Base-by-base conservation (phyloP, 2,329 filamentous ascomycete species). In the Fusarium vanettenii region DNA sequence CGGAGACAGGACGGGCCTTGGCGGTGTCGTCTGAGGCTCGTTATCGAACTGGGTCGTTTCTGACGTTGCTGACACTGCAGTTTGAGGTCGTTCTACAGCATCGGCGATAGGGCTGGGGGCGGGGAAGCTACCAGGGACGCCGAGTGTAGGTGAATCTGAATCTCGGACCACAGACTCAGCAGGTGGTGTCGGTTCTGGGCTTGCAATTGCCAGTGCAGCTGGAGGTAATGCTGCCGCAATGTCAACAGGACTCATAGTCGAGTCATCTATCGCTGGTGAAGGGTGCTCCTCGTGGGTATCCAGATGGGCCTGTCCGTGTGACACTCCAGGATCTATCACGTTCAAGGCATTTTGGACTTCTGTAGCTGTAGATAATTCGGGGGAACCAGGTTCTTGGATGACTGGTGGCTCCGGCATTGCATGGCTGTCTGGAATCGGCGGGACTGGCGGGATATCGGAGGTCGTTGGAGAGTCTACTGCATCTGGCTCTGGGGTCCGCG, bases 21-120 rank as follows among this genome's bases (percentile, higher is more conserved):
- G 84, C 1, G 87, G 83, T 55, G 91, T 89, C 2, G 88, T 89
- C 79, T 95, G 93, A 25, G 91, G 87, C 75, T 95, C 93, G n/a
- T 87, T 88, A 74, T 95, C 93, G 75, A 95, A 93, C 76, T 94
- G 91, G 0, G 92, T 94, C 9, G 88, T 88, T 48, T 87, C 87
- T n/a, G 91, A 92, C 7, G 83, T 84, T 56, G 84, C 84, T 7
- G 92, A 93, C 16, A 90, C 79, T 4, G 91, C 89, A 18, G 92
- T 92, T 35, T 82, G 82, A 2, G 90, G 91, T 35, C 84, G 83
- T 50, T 89, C 85, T 33, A 90, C 87, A 14, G 81, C 79, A 22
- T 84, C 82, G 11, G 81, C 72, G 3, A 81, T 79, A 55, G 84
- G 83, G 27, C 78, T 85, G 43, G 81, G 75, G 31, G 82, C 81